These are phyloP conservation scores for Acanthamoeba culbertsoni DNA, from an alignment of 208 protist species.

Conservation along the genomic window DNA sequence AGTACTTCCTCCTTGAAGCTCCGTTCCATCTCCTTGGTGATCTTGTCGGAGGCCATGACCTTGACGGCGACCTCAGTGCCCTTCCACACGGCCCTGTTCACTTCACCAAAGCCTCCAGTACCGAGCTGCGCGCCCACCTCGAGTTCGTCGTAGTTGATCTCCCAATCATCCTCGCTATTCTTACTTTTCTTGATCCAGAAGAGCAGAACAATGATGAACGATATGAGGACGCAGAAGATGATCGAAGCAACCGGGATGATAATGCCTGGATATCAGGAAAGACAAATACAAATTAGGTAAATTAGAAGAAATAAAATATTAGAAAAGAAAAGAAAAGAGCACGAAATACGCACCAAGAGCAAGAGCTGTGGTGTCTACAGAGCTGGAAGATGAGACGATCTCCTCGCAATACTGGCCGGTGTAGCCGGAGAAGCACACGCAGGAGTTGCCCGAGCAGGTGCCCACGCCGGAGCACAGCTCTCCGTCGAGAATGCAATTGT, in stretches of 20 bases:
- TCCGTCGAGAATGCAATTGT: background rate
- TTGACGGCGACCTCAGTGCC: constrained; percentile 40
- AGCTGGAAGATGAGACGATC: background rate
- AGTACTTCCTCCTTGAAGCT: constrained; percentile 27
- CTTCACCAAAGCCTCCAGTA: constrained; percentile 21
- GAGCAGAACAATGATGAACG: background rate
- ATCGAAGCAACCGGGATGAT: background rate
- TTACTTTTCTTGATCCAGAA: background rate
- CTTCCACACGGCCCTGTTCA: constrained; percentile 47
- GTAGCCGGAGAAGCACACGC: background rate
- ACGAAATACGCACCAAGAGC: background rate
- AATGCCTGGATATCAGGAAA: background rate
- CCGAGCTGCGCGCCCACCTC: constrained; percentile 9
- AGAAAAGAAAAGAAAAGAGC: background rate
- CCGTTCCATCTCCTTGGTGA: constrained; percentile 43
- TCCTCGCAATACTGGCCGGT: background rate
- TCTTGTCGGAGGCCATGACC: constrained; percentile 12
- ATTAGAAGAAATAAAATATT: background rate
- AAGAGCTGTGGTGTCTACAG: background rate
- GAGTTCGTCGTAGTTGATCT: constrained; percentile 28
- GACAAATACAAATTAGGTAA: background rate
- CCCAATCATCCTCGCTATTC: background rate
- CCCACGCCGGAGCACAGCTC: background rate
- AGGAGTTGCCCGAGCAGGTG: background rate
- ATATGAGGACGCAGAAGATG: background rate